Evolutionary conservation across 2,329 filamentous ascomycete genomes (phyloP), one percentile per base, ranked within the genome.

Genomic region (Neonectria hederae): DNA sequence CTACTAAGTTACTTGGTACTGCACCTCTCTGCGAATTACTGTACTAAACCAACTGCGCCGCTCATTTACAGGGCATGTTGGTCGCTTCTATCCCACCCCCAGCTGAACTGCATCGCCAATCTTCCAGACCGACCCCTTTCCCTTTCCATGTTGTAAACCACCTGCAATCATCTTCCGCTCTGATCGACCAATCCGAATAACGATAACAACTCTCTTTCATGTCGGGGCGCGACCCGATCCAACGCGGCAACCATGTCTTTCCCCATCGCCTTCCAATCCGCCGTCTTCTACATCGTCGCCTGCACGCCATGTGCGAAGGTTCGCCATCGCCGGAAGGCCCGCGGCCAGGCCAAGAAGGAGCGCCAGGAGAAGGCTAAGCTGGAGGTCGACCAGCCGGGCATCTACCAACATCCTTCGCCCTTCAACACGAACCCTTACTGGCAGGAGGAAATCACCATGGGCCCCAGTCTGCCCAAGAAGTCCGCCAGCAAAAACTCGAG

Each of bases 401-500:
- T 89, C 11, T 96, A 97, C 77, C 85, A 89, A 54, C 94, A 97
- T 73, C 94, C 91, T 2, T 88, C 89, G 48, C 92, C 93, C 1
- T 96, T 93, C 72, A 90, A 90, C 74, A 97, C 93, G 28, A 97
- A 97, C 74, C 90, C 91, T 13, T 93, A 92, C 79, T 97, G 94
- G 94, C 83, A 86, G 32, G 92, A 96, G 75, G 94, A 97, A 78
- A 97, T 97, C 69, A 84, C 84, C 66, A 86, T 94, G 80, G 94
- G 94, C 0, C 94, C 94, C 2, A 89, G 87, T 3, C 85, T 92
- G 38, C 90, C 89, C 32, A 90, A 90, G 73, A 86, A 90, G 77
- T 80, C 85, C 62, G 80, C 75, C 69, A 87, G 79, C 79, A 88
- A 85, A 80, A 88, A 83, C 74, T 82, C 80, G 54, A 89, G 86